phyloP scores from a whole-genome alignment of 345 rosid genomes.

The Raphanus raphanistrum region DNA sequence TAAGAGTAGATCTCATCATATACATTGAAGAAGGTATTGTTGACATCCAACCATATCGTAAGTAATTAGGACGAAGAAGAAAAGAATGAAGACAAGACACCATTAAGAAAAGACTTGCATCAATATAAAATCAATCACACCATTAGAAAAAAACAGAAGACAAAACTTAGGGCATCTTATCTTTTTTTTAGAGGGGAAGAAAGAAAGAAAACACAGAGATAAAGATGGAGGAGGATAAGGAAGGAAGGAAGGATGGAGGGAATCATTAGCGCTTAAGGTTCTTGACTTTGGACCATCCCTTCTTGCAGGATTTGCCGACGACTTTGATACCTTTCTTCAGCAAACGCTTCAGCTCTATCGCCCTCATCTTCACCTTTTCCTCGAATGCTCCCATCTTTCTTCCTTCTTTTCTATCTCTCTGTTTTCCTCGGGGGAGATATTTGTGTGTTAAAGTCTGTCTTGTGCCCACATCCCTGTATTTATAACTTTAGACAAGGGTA shows the following conservation, averaged over 20 bases:
- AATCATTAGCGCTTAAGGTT: conserved; percentile 53
- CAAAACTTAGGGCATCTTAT: neutral
- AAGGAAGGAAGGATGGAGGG: neutral
- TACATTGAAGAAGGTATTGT: neutral
- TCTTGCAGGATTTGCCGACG: conserved; percentile 75
- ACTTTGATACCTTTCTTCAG: conserved; percentile 75
- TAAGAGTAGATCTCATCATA: neutral
- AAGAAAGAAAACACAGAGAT: neutral
- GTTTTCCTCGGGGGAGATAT: neutral
- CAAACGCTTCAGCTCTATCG: conserved; percentile 57
- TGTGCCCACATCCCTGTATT: neutral
- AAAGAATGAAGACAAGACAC: conserved; percentile 4
- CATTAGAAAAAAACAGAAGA: neutral
- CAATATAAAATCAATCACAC: neutral
- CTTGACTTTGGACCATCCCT: conserved; percentile 91
- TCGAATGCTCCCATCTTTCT: conserved; percentile 68
- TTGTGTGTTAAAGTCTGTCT: neutral
- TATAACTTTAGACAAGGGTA: neutral
- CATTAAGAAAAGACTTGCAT: conserved; percentile 5
- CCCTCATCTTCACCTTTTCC: conserved; percentile 78
- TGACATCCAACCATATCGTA: neutral
- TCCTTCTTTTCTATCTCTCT: neutral
- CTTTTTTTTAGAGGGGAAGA: neutral
- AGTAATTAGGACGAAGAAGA: neutral
- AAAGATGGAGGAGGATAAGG: neutral